These are phyloP conservation scores for Gastrodia elata DNA, from an alignment of 106 monocot species.

Conservation along the genomic window DNA sequence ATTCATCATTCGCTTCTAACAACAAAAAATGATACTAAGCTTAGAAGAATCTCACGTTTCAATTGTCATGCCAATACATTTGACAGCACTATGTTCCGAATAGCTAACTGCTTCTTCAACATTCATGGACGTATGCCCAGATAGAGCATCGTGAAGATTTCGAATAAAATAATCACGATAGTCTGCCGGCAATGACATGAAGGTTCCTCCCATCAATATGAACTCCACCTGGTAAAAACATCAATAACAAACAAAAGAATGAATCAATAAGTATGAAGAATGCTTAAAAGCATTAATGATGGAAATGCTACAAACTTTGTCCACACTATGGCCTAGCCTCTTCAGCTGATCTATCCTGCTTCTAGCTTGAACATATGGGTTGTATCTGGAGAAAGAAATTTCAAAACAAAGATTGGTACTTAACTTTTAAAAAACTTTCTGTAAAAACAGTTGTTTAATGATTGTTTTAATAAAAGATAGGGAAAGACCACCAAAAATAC, in stretches of 20 bases:
- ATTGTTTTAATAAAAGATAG: neutral
- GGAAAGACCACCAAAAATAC: neutral
- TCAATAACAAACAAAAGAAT: constrained; percentile 1
- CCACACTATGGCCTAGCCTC: constrained; percentile 97
- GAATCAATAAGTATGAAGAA: neutral
- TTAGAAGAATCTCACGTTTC: constrained; percentile 74
- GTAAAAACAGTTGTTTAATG: neutral
- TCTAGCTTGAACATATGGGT: constrained; percentile 98
- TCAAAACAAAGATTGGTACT: neutral
- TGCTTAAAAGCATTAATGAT: neutral
- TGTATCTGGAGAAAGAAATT: constrained; percentile 45
- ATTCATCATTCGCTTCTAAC: neutral
- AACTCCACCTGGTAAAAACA: constrained; percentile 76
- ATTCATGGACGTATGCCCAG: constrained; percentile 95
- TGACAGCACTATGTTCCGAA: constrained; percentile 78
- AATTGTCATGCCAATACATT: constrained; percentile 99
- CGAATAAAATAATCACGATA: constrained; percentile 98
- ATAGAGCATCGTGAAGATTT: constrained; percentile 98
- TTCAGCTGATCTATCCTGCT: constrained; percentile 97
- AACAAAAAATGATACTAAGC: neutral
- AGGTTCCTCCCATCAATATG: constrained; percentile 98
- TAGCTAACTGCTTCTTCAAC: constrained; percentile 92
- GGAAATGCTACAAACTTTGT: constrained; percentile 54
- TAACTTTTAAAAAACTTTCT: neutral
- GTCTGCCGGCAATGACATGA: constrained; percentile 95